A percentile compares a stretch with the other conserved stretches of the same genome.
phyloP scores from a whole-genome alignment of 2,329 filamentous ascomycete genomes.

The Alternaria arborescens region DNA sequence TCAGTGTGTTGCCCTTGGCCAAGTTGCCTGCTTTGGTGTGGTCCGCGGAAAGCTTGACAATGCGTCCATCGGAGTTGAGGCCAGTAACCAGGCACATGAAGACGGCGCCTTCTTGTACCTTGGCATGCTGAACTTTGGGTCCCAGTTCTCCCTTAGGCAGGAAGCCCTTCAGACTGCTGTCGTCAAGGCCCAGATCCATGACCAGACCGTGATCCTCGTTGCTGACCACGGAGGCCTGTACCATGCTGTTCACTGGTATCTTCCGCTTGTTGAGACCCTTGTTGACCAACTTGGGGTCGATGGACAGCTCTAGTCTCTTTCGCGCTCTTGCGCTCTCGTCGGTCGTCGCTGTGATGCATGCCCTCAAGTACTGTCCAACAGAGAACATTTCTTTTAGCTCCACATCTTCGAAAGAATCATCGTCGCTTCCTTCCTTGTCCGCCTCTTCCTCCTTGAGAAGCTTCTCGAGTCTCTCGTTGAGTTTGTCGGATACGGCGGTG shows the following conservation, averaged over 20 bases:
- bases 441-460: conserved; percentile 69
- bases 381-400: conserved; percentile 79
- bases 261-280: conserved; percentile 75
- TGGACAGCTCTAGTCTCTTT: conserved; percentile 85
- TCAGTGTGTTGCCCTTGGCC: conserved; percentile 71
- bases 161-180: conserved; percentile 77
- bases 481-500: conserved; percentile 83
- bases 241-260: conserved; percentile 75
- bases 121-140: conserved; percentile 67
- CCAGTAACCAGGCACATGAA: conserved; percentile 83
- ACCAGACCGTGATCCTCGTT: conserved; percentile 96
- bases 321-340: conserved; percentile 74
- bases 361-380: conserved; percentile 87
- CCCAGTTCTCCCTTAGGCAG: conserved; percentile 85
- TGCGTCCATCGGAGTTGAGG: conserved; percentile 78
- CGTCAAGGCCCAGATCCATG: conserved; percentile 85
- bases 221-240: conserved; percentile 88
- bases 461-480: conserved; percentile 78
- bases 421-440: conserved; percentile 63
- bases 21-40: conserved; percentile 73
- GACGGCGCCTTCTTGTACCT: conserved; percentile 82
- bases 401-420: conserved; percentile 63
- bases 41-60: conserved; percentile 84
- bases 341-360: conserved; percentile 79
- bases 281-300: conserved; percentile 82